These are phyloP conservation scores for Puccinia novopanici DNA, from an alignment of 1,284 basidiomycete species.

Conservation along the genomic window DNA sequence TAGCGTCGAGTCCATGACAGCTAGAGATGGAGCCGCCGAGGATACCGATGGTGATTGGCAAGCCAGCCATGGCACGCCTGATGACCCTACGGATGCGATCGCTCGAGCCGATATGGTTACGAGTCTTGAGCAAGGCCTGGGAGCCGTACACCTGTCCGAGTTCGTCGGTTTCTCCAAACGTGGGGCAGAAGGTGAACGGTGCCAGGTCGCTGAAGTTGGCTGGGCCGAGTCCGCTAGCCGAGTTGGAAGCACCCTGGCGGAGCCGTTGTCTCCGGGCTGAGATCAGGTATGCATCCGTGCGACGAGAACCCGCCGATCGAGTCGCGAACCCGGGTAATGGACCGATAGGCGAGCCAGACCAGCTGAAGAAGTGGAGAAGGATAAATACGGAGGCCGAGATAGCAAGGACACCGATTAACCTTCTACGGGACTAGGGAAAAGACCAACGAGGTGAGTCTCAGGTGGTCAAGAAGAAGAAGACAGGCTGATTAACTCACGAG, in stretches of 20 bases:
- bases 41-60: constrained; percentile 84
- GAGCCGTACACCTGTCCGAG: constrained; percentile 76
- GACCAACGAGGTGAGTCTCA: background rate
- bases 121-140: constrained; percentile 72
- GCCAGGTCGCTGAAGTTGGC: constrained; percentile 63
- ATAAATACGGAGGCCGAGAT: constrained; percentile 36
- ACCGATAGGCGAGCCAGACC: constrained; percentile 28
- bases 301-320: constrained; percentile 33
- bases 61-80: constrained; percentile 77
- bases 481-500: constrained; percentile 1
- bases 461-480: background rate
- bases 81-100: constrained; percentile 79
- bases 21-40: constrained; percentile 83
- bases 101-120: constrained; percentile 78
- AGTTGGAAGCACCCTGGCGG: constrained; percentile 34
- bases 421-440: constrained; percentile 35
- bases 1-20: constrained; percentile 83
- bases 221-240: constrained; percentile 31
- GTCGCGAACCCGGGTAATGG: constrained; percentile 43
- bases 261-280: constrained; percentile 46
- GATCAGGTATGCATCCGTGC: constrained; percentile 50
- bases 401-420: constrained; percentile 29
- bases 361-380: constrained; percentile 47
- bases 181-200: constrained; percentile 87
- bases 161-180: constrained; percentile 76